These are phyloP conservation scores for Yamadazyma sp. DNA, from an alignment of 805 yeast species.

Conservation along the genomic window DNA sequence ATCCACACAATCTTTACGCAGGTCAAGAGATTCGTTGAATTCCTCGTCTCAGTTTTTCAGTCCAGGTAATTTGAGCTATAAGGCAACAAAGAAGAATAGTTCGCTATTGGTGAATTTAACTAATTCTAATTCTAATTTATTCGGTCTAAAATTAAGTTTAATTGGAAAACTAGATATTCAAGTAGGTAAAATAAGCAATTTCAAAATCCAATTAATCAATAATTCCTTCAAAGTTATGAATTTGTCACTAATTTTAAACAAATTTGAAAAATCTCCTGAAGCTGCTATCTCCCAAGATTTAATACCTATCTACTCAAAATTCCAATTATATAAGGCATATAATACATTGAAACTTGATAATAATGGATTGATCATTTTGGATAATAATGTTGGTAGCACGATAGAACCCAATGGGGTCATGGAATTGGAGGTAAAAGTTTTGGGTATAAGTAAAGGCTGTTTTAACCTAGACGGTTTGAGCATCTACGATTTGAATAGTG, in stretches of 20 bases:
- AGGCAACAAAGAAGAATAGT: no score
- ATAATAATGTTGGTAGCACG: slow-evolving; percentile 63
- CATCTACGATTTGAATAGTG: slow-evolving; percentile 58
- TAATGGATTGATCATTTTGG: slow-evolving; percentile 59
- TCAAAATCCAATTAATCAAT: slow-evolving; percentile 68
- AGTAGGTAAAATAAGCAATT: slow-evolving; percentile 57
- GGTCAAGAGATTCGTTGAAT: no score
- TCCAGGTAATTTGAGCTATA: no score
- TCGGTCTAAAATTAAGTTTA: slow-evolving; percentile 47
- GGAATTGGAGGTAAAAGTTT: slow-evolving; percentile 58
- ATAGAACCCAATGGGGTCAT: slow-evolving; percentile 59
- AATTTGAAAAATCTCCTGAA: slow-evolving; percentile 1
- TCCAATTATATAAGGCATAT: slow-evolving; percentile 30
- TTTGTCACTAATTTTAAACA: slow-evolving; percentile 41
- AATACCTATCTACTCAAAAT: slow-evolving; percentile 18
- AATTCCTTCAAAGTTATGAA: slow-evolving; percentile 49
- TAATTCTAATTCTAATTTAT: slow-evolving; percentile 19
- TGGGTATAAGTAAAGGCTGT: slow-evolving; percentile 65
- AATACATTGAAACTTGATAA: slow-evolving; percentile 37
- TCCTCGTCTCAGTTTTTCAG: no score
- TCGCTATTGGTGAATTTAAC: slow-evolving; percentile 36
- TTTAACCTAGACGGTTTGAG: slow-evolving; percentile 63
- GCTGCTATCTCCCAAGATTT: not conserved
- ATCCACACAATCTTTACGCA: slow-evolving; percentile 16
- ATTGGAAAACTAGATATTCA: slow-evolving; percentile 59